Base-by-base conservation (phyloP, 2,329 filamentous ascomycete genomes). In the Talaromyces sp. region DNA sequence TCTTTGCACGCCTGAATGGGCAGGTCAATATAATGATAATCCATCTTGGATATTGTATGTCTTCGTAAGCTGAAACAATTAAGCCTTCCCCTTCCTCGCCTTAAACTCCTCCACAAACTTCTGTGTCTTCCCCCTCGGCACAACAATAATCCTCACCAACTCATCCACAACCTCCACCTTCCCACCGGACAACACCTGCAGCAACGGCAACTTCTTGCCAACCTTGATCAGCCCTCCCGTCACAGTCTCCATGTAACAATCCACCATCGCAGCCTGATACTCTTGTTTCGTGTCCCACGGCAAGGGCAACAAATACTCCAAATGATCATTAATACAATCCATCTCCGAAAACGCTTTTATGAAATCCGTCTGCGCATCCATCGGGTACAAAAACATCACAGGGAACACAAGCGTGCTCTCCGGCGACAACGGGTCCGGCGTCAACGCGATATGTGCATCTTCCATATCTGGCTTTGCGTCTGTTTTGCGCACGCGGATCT, bases 141-240 rank as follows among this genome's bases (percentile, higher is more conserved):
- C 83, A 1, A 98, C 87, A 74, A 91, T 93, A 35, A 99, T 87
- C 73, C 83, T 88, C 27, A 98, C 86, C 68, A 98, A 79, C 35
- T 92, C 90, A 78, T 99, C 94, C 56, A 96, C 88, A 10, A 99
- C 84, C 79, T 96, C 93, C 7, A 96, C 87, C 73, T 90, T 93
- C 7, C 91, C 92, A 9, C 86, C 87, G 9, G 83, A 83, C 68
- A 98, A 78, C 35, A 94, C 85, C 80, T 92, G 91, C 60, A 92
- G 77, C 70, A 98, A 76, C 22, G 87, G 82, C 68, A 95, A 84
- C 74, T 94, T 95, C 84, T 91, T 93, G 57, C 95, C 94, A 24
- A 93, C 88, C 81, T 96, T 97, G 72, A 97, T 87, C 71, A 99
- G 77, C 0, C 93, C 93, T 0, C 93, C 93, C 0, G 83, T 81